Percentiles rank a stretch among this genome's conserved stretches.
phyloP scores from a whole-genome alignment of 2,329 filamentous ascomycete species.

The Colletotrichum gigasporum region DNA sequence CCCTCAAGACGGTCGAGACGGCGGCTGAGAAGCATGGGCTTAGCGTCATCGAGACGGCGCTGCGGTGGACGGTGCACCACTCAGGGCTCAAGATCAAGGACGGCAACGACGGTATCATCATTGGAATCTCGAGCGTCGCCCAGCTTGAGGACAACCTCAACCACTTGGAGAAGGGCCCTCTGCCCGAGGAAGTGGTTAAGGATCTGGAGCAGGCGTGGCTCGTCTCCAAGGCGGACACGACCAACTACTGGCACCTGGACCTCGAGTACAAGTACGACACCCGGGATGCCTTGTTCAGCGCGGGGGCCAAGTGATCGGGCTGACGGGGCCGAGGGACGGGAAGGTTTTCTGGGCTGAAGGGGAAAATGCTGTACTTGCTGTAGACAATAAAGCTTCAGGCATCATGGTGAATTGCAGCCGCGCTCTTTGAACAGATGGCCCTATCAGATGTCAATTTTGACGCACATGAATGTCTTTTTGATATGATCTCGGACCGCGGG shows the following conservation, averaged over 20 bases:
- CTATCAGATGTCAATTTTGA: slow-evolving; percentile 20
- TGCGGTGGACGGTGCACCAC: slow-evolving; percentile 80
- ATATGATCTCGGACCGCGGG: not conserved
- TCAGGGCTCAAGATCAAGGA: slow-evolving; percentile 63
- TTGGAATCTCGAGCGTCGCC: slow-evolving; percentile 65
- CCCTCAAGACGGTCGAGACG: slow-evolving; percentile 73
- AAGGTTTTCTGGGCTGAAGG: not conserved
- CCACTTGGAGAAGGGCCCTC: slow-evolving; percentile 72
- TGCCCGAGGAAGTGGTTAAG: slow-evolving; percentile 80
- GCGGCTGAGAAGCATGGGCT: slow-evolving; percentile 74
- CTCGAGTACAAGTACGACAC: slow-evolving; percentile 75
- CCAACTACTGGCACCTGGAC: slow-evolving; percentile 67
- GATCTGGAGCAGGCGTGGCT: slow-evolving; percentile 82
- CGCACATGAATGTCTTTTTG: not conserved
- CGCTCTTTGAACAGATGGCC: not conserved
- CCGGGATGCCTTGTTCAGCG: slow-evolving; percentile 65
- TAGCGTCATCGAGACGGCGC: slow-evolving; percentile 75
- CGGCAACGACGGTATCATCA: slow-evolving; percentile 67
- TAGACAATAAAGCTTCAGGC: slow-evolving; percentile 1
- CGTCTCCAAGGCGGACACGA: slow-evolving; percentile 67
- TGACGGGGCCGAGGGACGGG: not conserved
- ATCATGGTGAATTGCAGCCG: not conserved
- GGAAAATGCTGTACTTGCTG: not conserved
- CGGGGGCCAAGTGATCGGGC: slow-evolving; percentile 45
- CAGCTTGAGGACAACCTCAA: slow-evolving; percentile 68